These are phyloP conservation scores for Auriscalpium microsporum DNA, from an alignment of 768 basidiomycete species.

Conservation along the genomic window DNA sequence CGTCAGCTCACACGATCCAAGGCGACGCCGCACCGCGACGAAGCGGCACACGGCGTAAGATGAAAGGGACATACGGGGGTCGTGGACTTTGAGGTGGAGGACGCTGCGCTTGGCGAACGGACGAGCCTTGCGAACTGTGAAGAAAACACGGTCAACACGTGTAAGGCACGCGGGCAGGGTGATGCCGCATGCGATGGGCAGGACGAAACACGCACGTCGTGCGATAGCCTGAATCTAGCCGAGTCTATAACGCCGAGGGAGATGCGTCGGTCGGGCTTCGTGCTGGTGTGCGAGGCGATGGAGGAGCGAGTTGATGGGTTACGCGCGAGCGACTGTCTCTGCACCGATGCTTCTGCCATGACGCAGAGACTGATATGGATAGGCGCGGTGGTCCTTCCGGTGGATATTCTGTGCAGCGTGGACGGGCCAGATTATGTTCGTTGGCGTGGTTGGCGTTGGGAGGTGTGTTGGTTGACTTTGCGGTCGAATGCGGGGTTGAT, in stretches of 20 bases:
- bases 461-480: too few relatives aligned
- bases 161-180: slow-evolving; percentile 23
- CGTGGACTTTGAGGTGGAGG: slow-evolving; percentile 13
- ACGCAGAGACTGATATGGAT: too few relatives aligned
- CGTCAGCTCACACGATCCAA: background rate
- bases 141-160: slow-evolving; percentile 24
- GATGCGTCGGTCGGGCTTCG: slow-evolving; percentile 15
- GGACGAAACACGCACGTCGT: slow-evolving; percentile 24
- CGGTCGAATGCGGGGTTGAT: too few relatives aligned
- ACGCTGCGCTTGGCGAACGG: slow-evolving; percentile 12
- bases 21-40: slow-evolving; percentile 4
- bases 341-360: too few relatives aligned
- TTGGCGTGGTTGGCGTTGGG: too few relatives aligned
- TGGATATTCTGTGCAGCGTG: too few relatives aligned
- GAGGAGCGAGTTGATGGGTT: too few relatives aligned
- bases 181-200: slow-evolving; percentile 11
- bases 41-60: background rate
- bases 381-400: too few relatives aligned
- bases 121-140: slow-evolving; percentile 17
- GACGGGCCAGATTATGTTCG: too few relatives aligned
- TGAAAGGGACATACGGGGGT: slow-evolving; percentile 9
- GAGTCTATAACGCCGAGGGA: slow-evolving; percentile 25
- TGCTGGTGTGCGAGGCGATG: too few relatives aligned
- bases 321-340: too few relatives aligned
- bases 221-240: slow-evolving; percentile 27